A percentile compares a stretch with the other conserved stretches of the same genome.
Conservation (phyloP, 1,139 yeast genomes). For the Arxiozyma slooffiae region DNA sequence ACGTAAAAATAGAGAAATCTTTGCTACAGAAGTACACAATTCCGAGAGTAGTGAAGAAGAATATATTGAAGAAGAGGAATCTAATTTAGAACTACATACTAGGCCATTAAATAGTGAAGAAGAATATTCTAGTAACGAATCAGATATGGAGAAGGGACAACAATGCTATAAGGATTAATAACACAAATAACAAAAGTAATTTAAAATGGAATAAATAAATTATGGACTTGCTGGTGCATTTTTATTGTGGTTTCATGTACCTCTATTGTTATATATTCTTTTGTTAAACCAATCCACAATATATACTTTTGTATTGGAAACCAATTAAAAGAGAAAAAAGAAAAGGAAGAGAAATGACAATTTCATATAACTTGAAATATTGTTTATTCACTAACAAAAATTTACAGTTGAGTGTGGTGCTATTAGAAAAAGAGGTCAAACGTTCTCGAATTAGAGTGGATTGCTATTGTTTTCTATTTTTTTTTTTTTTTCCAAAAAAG, state of each 20-base stretch:
- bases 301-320: too few species aligned
- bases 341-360: too few species aligned
- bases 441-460: background rate
- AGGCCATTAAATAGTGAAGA: background rate
- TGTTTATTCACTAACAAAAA: background rate
- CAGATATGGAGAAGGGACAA: background rate
- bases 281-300: background rate
- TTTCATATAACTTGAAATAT: too few species aligned
- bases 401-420: background rate
- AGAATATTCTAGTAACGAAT: background rate
- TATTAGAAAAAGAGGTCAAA: background rate
- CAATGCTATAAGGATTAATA: background rate
- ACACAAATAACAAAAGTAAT: background rate
- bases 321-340: too few species aligned
- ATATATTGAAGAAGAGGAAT: slow-evolving; percentile 6
- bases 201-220: too few species aligned
- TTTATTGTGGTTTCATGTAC: background rate
- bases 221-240: too few species aligned
- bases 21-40: slow-evolving; percentile 7
- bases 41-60: slow-evolving; percentile 11
- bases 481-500: too few species aligned
- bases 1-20: slow-evolving; percentile 25
- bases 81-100: background rate
- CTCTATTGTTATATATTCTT: background rate
- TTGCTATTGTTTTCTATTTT: background rate